Evolutionary conservation across 1,139 yeast genomes (phyloP), one percentile per base, ranked within the genome.

Genomic region (Taphrina betulina): DNA sequence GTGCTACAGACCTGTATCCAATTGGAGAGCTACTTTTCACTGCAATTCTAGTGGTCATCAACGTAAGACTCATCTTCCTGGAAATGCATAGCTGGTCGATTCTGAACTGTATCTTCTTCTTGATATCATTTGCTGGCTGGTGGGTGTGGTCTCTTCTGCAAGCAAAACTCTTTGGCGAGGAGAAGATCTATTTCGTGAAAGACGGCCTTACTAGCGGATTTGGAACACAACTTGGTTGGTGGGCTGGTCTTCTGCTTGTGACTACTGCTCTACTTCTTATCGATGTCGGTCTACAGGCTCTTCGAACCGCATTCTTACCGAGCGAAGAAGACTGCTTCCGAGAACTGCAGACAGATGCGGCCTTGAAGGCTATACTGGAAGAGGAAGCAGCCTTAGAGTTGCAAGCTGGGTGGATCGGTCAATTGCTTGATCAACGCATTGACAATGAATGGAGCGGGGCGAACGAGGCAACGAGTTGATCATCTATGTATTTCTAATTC

Each of bases 81-180:
- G 97, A 92, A 64, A 87, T 87, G 83, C 94, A 85, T 63, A 80
- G 85, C 63, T 75, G 89, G 58, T 85, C 85, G 17, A 77, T 88
- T 75, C 66, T 88, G 37, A 82, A 85, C n/a, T 74, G 81, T 65
- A 81, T 82, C 0, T 81, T 92, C 1, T 77, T 82, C 60, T 67
- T 79, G 14, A 76, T 89, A n/a, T 87, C 96, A 0, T 81, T 82
- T 51, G 81, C 85, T 16, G 98, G 97, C 0, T 94, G 94, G 82
- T 74, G 84, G n/a, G 62, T 82, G 3, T 92, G 96, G 96, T 82
- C 87, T 68, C 76, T 85, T 59, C 69, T 89, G 42, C 78, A 92
- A 58, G 86, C 92, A 68, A 77, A 76, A 5, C 71, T 90, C 19
- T 85, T 87, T 67, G 72, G 80, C 50, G 70, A 76, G 20, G 78